Evolutionary conservation across 140 eudicot genomes (phyloP), one percentile per base, ranked within the genome.

Genomic region (Stevia rebaudiana): DNA sequence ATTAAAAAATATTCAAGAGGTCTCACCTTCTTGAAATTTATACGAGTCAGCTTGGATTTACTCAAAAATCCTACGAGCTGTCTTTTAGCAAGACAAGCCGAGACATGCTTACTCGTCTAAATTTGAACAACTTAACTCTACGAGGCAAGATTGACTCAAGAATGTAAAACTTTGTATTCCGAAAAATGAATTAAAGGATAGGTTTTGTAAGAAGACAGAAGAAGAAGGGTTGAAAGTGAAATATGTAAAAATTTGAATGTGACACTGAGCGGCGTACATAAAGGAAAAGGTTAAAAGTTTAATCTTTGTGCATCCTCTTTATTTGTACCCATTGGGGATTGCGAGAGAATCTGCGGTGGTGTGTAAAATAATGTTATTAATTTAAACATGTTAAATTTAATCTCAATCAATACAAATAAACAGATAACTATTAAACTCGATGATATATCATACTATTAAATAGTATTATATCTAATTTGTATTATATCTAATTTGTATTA

Each of bases 301-400:
- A 30, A 28, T 7, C 43, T 30, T 66, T 37, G 62, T 15, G 66
- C 48, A 44, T 69, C 50, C 74, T 43, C 47, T 24, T 56, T 69
- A 42, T 69, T 42, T 69, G 74, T 69, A 66, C 56, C 66, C 42
- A 56, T 69, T 57, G 52, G 73, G 8, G 41, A 16, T 8, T 44
- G 70, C 30, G 70, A 15, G 6, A 42, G 53, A 63, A 63, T 39
- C 33, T 50, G 18, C 4, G 8, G 35, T 39, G 28, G 4, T 21
- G 1, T 7, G 28, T 54, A 13, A 13, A 65, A 67, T 36, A 53
- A 10, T 37, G 28, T 31, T n/a, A 31, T 18, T 7, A 35, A 58
- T 33, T 36, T 58, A 3, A 33, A 35, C 30, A 33, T 58, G 28
- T 16, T 36, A 55, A 53, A n/a, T 17, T 57, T 16, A 33, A 17